phyloP scores from a whole-genome alignment of 2,329 filamentous ascomycete genomes.

The Xylaria hypoxylon region DNA sequence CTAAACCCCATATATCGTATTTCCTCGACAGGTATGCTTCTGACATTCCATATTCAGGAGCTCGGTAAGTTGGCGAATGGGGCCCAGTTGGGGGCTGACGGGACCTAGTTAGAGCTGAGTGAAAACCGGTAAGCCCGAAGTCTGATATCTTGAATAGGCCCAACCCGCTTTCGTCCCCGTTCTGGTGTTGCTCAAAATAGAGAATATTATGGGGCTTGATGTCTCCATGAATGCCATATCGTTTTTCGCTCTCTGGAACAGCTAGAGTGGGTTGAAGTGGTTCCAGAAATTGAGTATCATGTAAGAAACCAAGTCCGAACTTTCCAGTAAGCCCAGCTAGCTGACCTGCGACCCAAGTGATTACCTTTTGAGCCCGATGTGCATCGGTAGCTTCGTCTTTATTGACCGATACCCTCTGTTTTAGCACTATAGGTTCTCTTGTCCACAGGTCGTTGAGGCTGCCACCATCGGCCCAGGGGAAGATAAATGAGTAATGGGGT shows the following conservation, averaged over 20 bases:
- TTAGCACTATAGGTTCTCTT: constrained; percentile 17
- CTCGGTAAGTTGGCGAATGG: constrained; percentile 29
- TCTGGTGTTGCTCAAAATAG: constrained; percentile 20
- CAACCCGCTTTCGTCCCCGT: neutral
- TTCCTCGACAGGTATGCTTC: constrained; percentile 24
- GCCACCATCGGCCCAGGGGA: constrained; percentile 35
- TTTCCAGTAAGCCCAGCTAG: constrained; percentile 31
- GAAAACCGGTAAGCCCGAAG: constrained; percentile 33
- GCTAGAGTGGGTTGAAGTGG: constrained; percentile 7
- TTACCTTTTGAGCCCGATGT: constrained; percentile 3
- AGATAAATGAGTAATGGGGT: constrained; percentile 28
- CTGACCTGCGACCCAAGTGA: constrained; percentile 29
- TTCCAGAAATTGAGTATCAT: constrained; percentile 22
- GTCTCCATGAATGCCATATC: constrained; percentile 35
- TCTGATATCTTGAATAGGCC: constrained; percentile 35
- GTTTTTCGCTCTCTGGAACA: constrained; percentile 18
- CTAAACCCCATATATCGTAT: constrained; percentile 34
- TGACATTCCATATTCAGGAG: constrained; percentile 27
- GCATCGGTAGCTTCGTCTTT: neutral
- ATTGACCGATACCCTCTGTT: neutral
- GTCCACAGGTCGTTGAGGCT: constrained; percentile 27
- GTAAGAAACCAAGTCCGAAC: constrained; percentile 29
- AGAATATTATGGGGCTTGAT: constrained; percentile 36
- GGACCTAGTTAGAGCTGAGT: constrained; percentile 21
- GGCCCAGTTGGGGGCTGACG: constrained; percentile 12